Evolutionary conservation across 306 rosid species (phyloP).

Genomic region (Cucumis hystrix): DNA sequence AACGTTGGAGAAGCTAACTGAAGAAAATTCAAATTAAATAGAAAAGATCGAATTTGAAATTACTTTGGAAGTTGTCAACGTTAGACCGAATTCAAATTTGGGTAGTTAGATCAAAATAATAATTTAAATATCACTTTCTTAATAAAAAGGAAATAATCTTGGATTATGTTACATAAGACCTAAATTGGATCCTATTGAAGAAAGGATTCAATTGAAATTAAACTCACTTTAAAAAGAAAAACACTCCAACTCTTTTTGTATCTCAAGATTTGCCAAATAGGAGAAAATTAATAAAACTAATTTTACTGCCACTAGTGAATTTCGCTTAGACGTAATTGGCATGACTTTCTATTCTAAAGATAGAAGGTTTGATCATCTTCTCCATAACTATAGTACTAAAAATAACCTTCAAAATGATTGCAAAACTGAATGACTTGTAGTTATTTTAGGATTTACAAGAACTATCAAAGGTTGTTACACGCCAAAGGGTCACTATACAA

Average conservation of each 20-base stretch:
- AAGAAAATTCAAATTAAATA: neutral
- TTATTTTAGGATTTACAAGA: neutral
- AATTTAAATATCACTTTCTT: neutral
- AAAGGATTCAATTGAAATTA: neutral
- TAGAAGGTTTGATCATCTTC: too few relatives aligned
- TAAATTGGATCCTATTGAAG: neutral
- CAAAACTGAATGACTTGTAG: neutral
- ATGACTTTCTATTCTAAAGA: too few relatives aligned
- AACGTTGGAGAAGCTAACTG: neutral
- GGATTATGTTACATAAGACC: neutral
- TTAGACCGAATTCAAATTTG: neutral
- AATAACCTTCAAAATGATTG: neutral
- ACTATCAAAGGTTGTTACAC: neutral
- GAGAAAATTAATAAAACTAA: neutral
- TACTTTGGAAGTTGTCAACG: neutral
- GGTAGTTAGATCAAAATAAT: neutral
- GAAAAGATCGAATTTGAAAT: neutral
- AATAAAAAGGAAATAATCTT: neutral
- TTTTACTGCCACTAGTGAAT: neutral
- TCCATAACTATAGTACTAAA: neutral
- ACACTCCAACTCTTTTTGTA: neutral
- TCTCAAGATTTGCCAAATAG: neutral
- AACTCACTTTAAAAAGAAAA: too few relatives aligned
- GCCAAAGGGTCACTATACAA: neutral
- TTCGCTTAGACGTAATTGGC: too few relatives aligned